Base-by-base conservation (phyloP, 352 stramenopile species). In the Pythium apleroticum region DNA sequence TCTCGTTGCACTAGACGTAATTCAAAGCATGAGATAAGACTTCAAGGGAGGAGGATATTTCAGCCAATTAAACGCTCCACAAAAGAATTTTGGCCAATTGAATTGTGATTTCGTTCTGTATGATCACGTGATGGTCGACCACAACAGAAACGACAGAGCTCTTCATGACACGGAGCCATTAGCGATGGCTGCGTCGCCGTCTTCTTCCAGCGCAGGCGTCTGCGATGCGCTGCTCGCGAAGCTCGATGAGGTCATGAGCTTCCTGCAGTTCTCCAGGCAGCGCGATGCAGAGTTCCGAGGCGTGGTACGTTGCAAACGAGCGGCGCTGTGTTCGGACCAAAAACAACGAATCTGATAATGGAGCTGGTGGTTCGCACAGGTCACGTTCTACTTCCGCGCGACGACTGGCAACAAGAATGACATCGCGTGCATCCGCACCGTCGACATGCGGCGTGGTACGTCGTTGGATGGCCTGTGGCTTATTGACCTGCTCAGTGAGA, bases 171-270 rank as follows among this genome's bases (percentile, higher is more conserved):
- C 35, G 39, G 22, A 60, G 27, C 17, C 28, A 15, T 56, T 59
- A 54, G 49, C 55, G 41, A 70, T 70, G 62, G 53, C 43, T 20
- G n/a, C 22, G 31, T 43, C 48, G 48, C 7, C 63, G 63, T 57
- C 63, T 57, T 54, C 57, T 43, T 70, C 64, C 20, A 22, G 54
- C 45, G 14, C 35, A 15, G 54, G 52, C 43, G 76, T 77, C n/a
- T 95, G 86, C 71, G 86, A 89, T 52, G 75, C 73, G 39, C 72
- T 93, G 19, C 60, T 91, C 69, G 84, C 79, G 57, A 95, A 93
- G 62, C 76, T 95, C 24, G 79, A 91, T 37, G 86, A 95, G 61
- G 78, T 95, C 55, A 95, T 95, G 84, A 82, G 86, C 74, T 95
- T 91, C 66, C 60, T 95, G 50, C 73, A 76, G 71, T 95, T 91